phyloP scores from a whole-genome alignment of 768 basidiomycete species.

The Leccinum barrowsii region DNA sequence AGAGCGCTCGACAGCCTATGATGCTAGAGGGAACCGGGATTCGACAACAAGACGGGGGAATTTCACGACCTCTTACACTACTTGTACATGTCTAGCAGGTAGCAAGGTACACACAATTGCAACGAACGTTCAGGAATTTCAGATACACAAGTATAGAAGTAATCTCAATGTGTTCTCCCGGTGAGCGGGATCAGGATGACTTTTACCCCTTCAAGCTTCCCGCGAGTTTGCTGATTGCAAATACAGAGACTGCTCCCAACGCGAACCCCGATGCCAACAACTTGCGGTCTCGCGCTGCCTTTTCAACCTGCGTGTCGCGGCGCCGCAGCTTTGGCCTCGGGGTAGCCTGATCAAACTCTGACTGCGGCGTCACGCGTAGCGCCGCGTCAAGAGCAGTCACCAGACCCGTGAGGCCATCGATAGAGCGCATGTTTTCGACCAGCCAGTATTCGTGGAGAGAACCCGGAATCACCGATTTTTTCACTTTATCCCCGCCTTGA shows the following conservation, averaged over 20 bases:
- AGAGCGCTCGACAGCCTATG: too few relatives aligned
- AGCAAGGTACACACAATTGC: too few relatives aligned
- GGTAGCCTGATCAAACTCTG: conserved; percentile 15
- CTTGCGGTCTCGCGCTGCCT: neutral
- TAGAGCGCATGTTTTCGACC: conserved; percentile 43
- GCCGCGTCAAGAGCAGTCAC: conserved; percentile 22
- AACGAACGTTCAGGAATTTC: too few relatives aligned
- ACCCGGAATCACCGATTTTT: conserved; percentile 10
- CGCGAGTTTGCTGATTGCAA: neutral
- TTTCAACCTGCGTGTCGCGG: neutral
- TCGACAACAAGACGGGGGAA: too few relatives aligned
- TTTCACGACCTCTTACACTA: too few relatives aligned
- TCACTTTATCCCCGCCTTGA: neutral
- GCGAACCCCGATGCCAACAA: conserved; percentile 19
- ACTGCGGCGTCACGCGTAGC: conserved; percentile 5
- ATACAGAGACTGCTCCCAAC: conserved; percentile 10
- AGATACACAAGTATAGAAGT: too few relatives aligned
- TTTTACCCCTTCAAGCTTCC: neutral
- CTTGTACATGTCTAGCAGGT: too few relatives aligned
- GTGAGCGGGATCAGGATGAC: too few relatives aligned
- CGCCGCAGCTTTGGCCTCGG: conserved; percentile 14
- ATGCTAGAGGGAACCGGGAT: too few relatives aligned
- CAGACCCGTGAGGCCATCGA: conserved; percentile 60
- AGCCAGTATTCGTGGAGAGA: conserved; percentile 56
- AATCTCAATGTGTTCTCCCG: neutral